These are phyloP conservation scores for Mesostigma viride DNA, from an alignment of 139 green algal genomes.

Conservation along the genomic window DNA sequence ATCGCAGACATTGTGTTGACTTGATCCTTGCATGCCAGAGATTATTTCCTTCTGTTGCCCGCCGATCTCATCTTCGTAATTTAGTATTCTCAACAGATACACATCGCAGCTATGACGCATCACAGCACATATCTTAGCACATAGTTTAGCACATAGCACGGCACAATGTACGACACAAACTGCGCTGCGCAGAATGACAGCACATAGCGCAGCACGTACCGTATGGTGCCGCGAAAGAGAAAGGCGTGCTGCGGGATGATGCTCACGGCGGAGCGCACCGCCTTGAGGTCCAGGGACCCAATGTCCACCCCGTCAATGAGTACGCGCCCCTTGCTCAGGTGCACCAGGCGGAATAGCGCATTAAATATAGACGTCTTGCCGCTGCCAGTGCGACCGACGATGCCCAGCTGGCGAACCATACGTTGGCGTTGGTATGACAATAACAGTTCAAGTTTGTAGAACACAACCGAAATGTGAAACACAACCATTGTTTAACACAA, in stretches of 20 bases:
- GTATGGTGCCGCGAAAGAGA: conserved; percentile 78
- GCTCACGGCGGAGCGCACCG: conserved; percentile 45
- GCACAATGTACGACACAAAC: neutral
- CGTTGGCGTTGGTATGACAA: no score
- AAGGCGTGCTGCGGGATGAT: conserved; percentile 76
- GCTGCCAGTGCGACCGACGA: conserved; percentile 56
- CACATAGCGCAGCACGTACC: conserved; percentile 17
- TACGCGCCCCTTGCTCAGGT: conserved; percentile 50
- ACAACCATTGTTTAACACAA: neutral
- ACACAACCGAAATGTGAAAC: neutral
- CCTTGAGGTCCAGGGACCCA: conserved; percentile 42
- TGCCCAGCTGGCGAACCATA: conserved; percentile 31
- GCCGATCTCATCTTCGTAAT: no score
- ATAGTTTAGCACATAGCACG: neutral
- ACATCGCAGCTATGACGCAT: no score
- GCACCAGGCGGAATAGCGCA: conserved; percentile 56
- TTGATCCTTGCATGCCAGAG: no score
- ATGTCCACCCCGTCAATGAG: conserved; percentile 78
- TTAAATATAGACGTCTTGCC: conserved; percentile 60
- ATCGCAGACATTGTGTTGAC: no score
- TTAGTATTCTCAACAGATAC: neutral
- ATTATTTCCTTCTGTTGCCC: no score
- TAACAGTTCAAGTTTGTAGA: neutral
- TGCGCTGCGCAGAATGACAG: neutral
- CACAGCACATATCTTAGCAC: neutral